Base-by-base conservation (phyloP, 2,329 filamentous ascomycete genomes). In the Phialemonium atrogriseum region DNA sequence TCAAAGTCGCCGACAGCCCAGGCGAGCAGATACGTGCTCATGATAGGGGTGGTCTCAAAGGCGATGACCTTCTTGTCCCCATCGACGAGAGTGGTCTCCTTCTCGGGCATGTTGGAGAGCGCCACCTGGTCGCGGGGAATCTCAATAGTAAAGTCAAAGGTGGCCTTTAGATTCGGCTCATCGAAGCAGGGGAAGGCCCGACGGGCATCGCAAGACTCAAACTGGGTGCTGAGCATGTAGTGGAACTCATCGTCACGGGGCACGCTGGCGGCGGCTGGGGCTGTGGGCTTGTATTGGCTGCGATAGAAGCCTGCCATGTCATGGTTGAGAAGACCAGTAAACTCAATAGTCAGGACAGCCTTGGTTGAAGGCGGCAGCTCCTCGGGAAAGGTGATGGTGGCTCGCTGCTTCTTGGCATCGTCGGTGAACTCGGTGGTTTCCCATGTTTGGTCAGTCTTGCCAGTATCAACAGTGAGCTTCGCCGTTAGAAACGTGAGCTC, bases 1-100 rank as follows among this genome's bases (percentile, higher is more conserved):
- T 96, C 89, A 42, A 98, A 96, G 56, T 98, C 89, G 36, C 91
- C 91, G 40, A 95, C 75, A 14, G 89, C 88, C 91, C 91, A 95
- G 14, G 88, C 87, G 16, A 93, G 66, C 18, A 95, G 75, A 59
- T 94, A 82, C 15, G 84, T 94, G 63, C 84, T 91, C 88, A 95
- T 95, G 47, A 88, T 62, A 2, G 88, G 88, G 10, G 84, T 87
- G 33, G 72, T 77, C 50, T 91, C 84, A 45, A 95, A 95, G 3
- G 76, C 73, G 21, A 94, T 82, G 22, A 69, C 56, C 46, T 84
- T 83, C 59, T 74, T 81, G 40, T 83, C 82, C 39, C 77, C 69
- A 37, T 61, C 65, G 40, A 61, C 60, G 33, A 68, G 60, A 45
- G 68, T 73, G 37, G 70, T 74, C 31, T 71, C 68, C 66, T 87